phyloP scores from a whole-genome alignment of 129 eudicot genomes.

The Gnaphalium uliginosum region DNA sequence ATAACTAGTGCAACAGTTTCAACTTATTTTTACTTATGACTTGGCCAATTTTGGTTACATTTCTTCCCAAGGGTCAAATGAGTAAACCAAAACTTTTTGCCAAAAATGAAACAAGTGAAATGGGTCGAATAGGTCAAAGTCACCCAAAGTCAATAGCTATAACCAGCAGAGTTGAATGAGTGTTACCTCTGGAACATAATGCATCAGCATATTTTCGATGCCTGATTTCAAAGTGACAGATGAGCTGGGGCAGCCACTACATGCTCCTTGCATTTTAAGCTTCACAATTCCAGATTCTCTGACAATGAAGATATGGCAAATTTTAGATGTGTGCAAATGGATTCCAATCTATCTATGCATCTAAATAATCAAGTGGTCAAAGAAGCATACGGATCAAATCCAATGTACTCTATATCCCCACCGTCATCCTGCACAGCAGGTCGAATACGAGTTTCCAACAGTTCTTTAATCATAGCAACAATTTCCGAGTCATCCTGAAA shows the following conservation, averaged over 20 bases:
- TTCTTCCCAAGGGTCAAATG: neutral
- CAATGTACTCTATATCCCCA: conserved; percentile 91
- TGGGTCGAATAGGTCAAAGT: neutral
- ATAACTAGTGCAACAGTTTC: neutral
- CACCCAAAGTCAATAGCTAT: neutral
- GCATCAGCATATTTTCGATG: conserved; percentile 98
- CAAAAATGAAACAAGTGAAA: neutral
- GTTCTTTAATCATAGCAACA: conserved; percentile 98
- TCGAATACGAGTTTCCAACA: conserved; percentile 91
- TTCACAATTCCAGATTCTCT: conserved; percentile 90
- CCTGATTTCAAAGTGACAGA: conserved; percentile 97
- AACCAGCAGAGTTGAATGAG: neutral
- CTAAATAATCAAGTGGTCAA: neutral
- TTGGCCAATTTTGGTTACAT: neutral
- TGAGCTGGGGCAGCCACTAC: conserved; percentile 99
- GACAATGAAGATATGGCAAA: neutral
- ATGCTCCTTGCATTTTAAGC: conserved; percentile 98
- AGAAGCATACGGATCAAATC: conserved; percentile 73
- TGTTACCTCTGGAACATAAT: conserved; percentile 88
- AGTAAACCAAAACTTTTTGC: neutral
- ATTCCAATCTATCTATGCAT: conserved; percentile 1
- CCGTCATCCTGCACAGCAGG: conserved; percentile 99
- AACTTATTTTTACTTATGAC: neutral
- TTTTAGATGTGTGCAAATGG: neutral
- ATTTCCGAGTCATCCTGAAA: conserved; percentile 92